phyloP scores from a whole-genome alignment of 2,329 filamentous ascomycete species.

The Waltergamsia citrina region DNA sequence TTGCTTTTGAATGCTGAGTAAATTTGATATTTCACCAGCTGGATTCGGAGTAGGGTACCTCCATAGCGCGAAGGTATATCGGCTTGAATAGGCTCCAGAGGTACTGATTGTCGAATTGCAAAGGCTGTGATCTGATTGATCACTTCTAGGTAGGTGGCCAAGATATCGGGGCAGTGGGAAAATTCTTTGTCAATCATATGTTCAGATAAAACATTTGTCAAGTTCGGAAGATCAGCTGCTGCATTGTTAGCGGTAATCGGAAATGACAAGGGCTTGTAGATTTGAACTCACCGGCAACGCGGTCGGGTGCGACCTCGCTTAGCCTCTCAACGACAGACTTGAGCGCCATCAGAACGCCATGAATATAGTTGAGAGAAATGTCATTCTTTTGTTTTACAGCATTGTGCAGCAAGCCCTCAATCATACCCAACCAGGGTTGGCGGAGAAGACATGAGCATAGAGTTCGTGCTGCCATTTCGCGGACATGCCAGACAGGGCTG shows the following conservation, averaged over 20 bases:
- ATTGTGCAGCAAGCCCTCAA: slow-evolving; percentile 25
- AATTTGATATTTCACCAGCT: slow-evolving; percentile 25
- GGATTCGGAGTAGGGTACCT: slow-evolving; percentile 29
- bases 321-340: slow-evolving; percentile 48
- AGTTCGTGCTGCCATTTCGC: slow-evolving; percentile 71
- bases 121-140: slow-evolving; percentile 27
- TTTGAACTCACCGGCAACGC: slow-evolving; percentile 31
- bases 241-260: no score
- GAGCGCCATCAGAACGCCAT: slow-evolving; percentile 47
- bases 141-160: slow-evolving; percentile 35
- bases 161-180: slow-evolving; percentile 27
- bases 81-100: slow-evolving; percentile 1
- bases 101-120: slow-evolving; percentile 5
- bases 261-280: no score
- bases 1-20: slow-evolving; percentile 17
- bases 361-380: slow-evolving; percentile 40
- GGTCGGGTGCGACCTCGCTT: slow-evolving; percentile 31
- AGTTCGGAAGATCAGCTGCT: slow-evolving; percentile 20
- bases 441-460: slow-evolving; percentile 53
- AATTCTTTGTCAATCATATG: slow-evolving; percentile 13
- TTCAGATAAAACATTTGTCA: slow-evolving; percentile 18
- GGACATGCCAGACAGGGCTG: slow-evolving; percentile 69
- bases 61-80: slow-evolving; percentile 2
- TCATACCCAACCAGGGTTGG: slow-evolving; percentile 33
- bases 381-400: slow-evolving; percentile 13